Base-by-base conservation (phyloP, 768 basidiomycete genomes). In the Dacryopinax spathularia region DNA sequence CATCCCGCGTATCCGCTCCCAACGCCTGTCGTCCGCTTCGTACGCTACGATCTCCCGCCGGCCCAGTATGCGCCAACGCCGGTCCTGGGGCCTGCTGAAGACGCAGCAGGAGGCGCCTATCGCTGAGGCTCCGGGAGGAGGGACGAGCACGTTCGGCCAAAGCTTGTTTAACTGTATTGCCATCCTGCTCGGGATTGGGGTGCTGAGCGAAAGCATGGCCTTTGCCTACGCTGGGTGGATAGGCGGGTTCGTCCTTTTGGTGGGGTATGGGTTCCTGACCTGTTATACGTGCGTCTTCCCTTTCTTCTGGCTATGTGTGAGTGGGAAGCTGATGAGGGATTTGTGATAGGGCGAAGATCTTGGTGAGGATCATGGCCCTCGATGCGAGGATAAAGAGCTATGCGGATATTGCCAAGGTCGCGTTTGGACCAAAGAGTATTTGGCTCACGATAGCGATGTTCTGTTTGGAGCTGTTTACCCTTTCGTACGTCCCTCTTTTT, bases 141-240 rank as follows among this genome's bases (percentile, higher is more conserved):
- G 41, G 59, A 62, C 61, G 62, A 63, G 62, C 34, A 63, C 62
- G 10, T 63, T 56, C 27, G 35, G 43, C 12, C 62, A 44, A 22
- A 31, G 22, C 43, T 74, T 95, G n/a, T 92, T 92, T 74, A 94
- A 94, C 69, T 86, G 86, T 10, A 88, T 86, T 33, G 90, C 90
- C 15, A 88, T 93, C 34, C 76, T 95, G 12, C 78, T 92, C 20
- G 92, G 92, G 5, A 86, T 94, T 66, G 92, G 92, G 2, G 86
- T 95, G 79, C 79, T 94, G 18, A 90, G 90, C 13, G 86, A 91
- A 71, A 91, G 92, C 0, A 78, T 96, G 27, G 94, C 94, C 0
- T 95, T 96, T 69, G 84, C 92, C 0, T 91, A 90, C 69, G 83
- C 91, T 1, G 95, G 94, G 2, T 97, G 94, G 94, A 75, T 86